Conservation (phyloP, 345 rosid species). For the Populus euphratica region DNA sequence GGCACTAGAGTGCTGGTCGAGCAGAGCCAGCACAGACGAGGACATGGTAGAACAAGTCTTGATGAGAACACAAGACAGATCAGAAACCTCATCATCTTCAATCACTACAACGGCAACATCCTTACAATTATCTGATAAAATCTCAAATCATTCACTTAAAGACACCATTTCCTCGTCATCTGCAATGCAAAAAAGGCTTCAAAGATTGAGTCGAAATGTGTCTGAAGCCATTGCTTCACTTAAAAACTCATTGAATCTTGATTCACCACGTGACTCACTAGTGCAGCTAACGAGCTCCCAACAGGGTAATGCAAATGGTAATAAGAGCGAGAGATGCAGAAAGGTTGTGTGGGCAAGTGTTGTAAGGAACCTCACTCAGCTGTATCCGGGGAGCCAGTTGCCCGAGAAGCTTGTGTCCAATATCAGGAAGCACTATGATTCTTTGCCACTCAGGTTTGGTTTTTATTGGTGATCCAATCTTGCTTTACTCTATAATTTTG, state of each 20-base stretch:
- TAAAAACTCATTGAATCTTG: conserved; percentile 80
- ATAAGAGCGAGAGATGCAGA: conserved; percentile 50
- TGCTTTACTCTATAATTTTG: not conserved
- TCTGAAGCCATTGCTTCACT: conserved; percentile 85
- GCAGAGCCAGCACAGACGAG: conserved; percentile 79
- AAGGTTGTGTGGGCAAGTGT: conserved; percentile 87
- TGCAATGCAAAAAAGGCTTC: conserved; percentile 71
- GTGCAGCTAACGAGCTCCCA: not conserved
- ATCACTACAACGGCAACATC: not conserved
- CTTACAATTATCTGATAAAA: not conserved
- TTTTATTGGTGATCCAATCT: not conserved
- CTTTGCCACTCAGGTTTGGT: conserved; percentile 83
- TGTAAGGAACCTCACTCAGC: conserved; percentile 80
- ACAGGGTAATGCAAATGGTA: not conserved
- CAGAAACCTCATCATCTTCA: conserved; percentile 11
- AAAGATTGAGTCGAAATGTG: conserved; percentile 76
- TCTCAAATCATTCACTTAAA: conserved; percentile 2
- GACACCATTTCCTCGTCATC: conserved; percentile 31
- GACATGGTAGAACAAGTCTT: conserved; percentile 92
- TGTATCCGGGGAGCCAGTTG: conserved; percentile 89
- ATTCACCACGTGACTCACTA: conserved; percentile 45
- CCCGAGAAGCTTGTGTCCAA: conserved; percentile 93
- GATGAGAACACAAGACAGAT: conserved; percentile 77
- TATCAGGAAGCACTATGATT: conserved; percentile 91
- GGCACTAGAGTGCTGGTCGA: conserved; percentile 96